Percentiles rank a stretch among this genome's conserved stretches.
phyloP scores from a whole-genome alignment of 2,329 filamentous ascomycete genomes.

The Pseudocercospora fuligena region DNA sequence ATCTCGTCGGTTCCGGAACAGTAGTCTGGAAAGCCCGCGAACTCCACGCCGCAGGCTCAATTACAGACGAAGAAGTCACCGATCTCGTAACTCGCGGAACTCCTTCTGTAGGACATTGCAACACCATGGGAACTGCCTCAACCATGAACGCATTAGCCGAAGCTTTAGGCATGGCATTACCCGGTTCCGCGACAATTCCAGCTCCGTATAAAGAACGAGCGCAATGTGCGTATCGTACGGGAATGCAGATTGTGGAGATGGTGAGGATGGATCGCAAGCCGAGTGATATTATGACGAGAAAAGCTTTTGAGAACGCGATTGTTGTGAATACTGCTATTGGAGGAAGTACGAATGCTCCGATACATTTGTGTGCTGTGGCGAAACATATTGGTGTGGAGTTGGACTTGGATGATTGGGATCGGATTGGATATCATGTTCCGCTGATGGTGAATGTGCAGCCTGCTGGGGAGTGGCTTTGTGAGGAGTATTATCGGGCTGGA shows the following conservation, averaged over 20 bases:
- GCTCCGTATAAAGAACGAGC: conserved; percentile 38
- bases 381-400: conserved; percentile 59
- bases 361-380: conserved; percentile 61
- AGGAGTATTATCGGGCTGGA: conserved; percentile 61
- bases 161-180: conserved; percentile 39
- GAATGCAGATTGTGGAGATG: conserved; percentile 40
- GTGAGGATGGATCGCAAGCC: conserved; percentile 44
- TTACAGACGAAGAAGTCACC: conserved; percentile 35
- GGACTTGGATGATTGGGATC: conserved; percentile 60
- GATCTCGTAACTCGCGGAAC: conserved; percentile 38
- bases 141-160: conserved; percentile 42
- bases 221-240: conserved; percentile 39
- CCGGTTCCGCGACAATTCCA: conserved; percentile 37
- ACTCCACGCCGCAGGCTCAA: conserved; percentile 36
- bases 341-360: conserved; percentile 62
- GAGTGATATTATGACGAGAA: conserved; percentile 60
- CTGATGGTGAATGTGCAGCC: conserved; percentile 62
- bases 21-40: conserved; percentile 40
- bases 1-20: conserved; percentile 36
- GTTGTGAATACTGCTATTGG: conserved; percentile 61
- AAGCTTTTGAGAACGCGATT: conserved; percentile 63
- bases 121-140: conserved; percentile 41
- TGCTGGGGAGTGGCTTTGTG: conserved; percentile 57
- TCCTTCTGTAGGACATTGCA: conserved; percentile 38
- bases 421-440: conserved; percentile 55